Evolutionary conservation across 2,329 filamentous ascomycete genomes (phyloP), one percentile per base, ranked within the genome.

Genomic region (Botrytis squamosa): DNA sequence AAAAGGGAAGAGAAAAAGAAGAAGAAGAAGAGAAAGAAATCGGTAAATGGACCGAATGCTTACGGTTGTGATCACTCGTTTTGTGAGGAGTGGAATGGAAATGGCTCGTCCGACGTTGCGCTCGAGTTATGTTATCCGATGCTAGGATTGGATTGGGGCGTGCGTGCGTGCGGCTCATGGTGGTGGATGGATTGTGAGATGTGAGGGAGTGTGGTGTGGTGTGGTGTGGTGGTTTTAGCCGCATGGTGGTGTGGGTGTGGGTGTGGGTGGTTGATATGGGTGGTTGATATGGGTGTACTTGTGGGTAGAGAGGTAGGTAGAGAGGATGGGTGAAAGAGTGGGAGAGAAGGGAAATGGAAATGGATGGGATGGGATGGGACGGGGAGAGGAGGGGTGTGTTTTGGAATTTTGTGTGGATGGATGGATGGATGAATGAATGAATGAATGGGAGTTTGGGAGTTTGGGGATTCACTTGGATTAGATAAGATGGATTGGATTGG

Each of bases 11-110:
- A 52, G 12, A 52, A 10, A 12, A 25, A n/a, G n/a, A 6, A 52
- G 4, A 20, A 12, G 25, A 6, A 52, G 4, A 20, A 49, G 22
- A 46, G 25, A 49, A 25, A 52, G 46, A 33, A 71, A 71, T 72
- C 49, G 62, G 49, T 22, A 29, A 49, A 67, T 62, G 42, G 63
- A 38, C 62, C 38, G 52, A 72, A 44, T 71, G n/a, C 52, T n/a
- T 14, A 59, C 46, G 65, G 70, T 49, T 59, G 70, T 71, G 70
- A 71, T 60, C 10, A 55, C 52, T n/a, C 25, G 29, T 42, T 65
- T 33, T 52, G 60, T 72, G 8, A 52, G 70, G 59, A 63, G 14
- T 16, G 40, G 12, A 57, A 57, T 4, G 44, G 2, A 46, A 46
- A 20, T 63, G 44, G 29, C 64, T 57, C 20, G 63, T 40, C 22